Evolutionary conservation across 1,284 basidiomycete species (phyloP), one percentile per base, ranked within the genome.

Genomic region (Rhizopogon hawkerae): DNA sequence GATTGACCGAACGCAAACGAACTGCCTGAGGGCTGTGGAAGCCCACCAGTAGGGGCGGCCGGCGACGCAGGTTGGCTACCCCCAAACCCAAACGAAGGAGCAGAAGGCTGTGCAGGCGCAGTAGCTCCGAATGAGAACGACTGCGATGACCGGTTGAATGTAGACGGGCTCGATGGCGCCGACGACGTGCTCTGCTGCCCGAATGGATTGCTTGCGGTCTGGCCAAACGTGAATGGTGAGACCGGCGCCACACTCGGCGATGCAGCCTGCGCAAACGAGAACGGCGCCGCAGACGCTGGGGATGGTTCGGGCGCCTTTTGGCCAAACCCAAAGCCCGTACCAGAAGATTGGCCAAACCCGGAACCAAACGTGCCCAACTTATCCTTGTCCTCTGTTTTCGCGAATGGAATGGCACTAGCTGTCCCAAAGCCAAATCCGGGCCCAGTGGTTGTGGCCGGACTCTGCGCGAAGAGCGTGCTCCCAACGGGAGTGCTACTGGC

Each of bases 1-100:
- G 56, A 16, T 29, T 48, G 47, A 50, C 64, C 64, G 34, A 68
- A 65, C 31, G 66, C 21, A 42, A 77, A 77, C 18, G 68, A 62
- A 16, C 56, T 59, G 39, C 73, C 68, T 38, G 76, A 72, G 35
- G 73, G 13, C 41, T 43, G 41, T 33, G 41, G 41, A 43, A 69
- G 54, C 70, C 60, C 10, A 71, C 47, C 67, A 62, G 55, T 62
- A 71, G 48, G 58, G 56, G 54, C 52, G 45, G 73, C 76, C 16
- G 81, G 81, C n/a, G 82, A 83, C 35, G 72, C 70, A 47, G 81
- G 79, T 56, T 80, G 78, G 52, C 70, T 73, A 23, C 59, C 18
- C 31, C 58, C 69, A 39, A 71, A 68, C n/a, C 49, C 35, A 31
- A 70, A 67, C 11, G 66, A 44, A 43, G 5, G 46, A 6, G 53